Percentiles rank a stretch among this genome's conserved stretches.
Conservation (phyloP, 768 basidiomycete genomes). For the Suillus tomentosus region DNA sequence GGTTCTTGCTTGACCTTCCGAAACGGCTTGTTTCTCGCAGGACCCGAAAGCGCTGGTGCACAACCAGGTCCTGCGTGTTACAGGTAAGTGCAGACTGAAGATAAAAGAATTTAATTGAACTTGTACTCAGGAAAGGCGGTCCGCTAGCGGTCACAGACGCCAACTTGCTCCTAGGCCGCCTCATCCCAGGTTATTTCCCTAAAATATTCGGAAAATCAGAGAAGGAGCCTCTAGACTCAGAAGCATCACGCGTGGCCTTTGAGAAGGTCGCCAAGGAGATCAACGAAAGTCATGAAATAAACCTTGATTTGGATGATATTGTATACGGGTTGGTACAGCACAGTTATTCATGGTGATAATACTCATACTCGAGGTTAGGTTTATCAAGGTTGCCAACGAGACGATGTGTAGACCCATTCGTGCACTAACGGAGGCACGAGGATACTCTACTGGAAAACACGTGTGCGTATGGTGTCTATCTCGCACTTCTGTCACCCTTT, state of each 20-base stretch:
- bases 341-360: background rate
- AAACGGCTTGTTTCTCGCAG: constrained; percentile 88
- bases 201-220: constrained; percentile 93
- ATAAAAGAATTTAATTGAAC: background rate
- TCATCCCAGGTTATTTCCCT: constrained; percentile 90
- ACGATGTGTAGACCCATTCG: constrained; percentile 95
- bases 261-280: constrained; percentile 69
- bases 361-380: constrained; percentile 45
- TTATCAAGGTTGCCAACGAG: constrained; percentile 96
- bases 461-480: constrained; percentile 36
- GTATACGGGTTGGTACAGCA: constrained; percentile 70
- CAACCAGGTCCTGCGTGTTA: constrained; percentile 94
- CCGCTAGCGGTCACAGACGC: constrained; percentile 92
- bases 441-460: constrained; percentile 81
- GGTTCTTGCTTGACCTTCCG: constrained; percentile 87
- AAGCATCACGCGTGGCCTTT: constrained; percentile 69
- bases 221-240: constrained; percentile 77
- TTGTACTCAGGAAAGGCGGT: constrained; percentile 72
- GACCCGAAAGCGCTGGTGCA: constrained; percentile 92
- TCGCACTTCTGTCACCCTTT: constrained; percentile 5
- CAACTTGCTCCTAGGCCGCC: constrained; percentile 85
- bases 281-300: constrained; percentile 60
- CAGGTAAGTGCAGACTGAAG: constrained; percentile 47
- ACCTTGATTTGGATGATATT: constrained; percentile 77
- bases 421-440: constrained; percentile 86